Base-by-base conservation (phyloP, 176 grass and related monocot genomes). In the Metroxylon sagu region DNA sequence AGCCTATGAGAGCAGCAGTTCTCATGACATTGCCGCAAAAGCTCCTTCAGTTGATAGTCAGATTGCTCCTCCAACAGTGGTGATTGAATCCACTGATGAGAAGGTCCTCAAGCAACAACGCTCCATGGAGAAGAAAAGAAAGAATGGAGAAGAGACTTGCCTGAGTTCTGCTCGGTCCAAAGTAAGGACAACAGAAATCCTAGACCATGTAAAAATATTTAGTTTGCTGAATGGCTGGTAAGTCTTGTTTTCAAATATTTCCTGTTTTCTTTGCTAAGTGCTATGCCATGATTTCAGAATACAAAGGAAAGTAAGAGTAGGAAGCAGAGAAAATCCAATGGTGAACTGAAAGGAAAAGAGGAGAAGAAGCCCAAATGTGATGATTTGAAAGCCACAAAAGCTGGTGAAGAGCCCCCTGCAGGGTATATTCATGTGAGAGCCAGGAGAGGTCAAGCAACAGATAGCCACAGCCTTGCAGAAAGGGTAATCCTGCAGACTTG, bases 351-450 rank as follows among this genome's bases (percentile, higher is more conserved):
- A 58, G 50, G 39, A 43, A 23, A 19, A 57, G 78, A 63, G 27
- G 18, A 57, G 29, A 64, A 30, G 71, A 70, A 62, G 29, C 16
- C 56, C 26, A 70, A 62, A 64, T 50, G 25, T 31, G 64, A 53
- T 19, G 16, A 54, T 21, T 29, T 29, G 10, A 71, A 52, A 5
- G 25, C 56, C 8, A 55, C 35, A 12, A 10, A 43, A 10, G 35
- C 35, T 43, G 35, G 56, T 55, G 58, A 61, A 17, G 56, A 27
- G 54, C 68, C 17, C 62, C 48, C 25, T 39, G 26, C 49, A 29
- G 77, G 61, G 64, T 80, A 64, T 58, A 64, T 79, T 60, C 76
- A 79, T 61, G 76, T 79, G 3, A 67, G 76, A 53, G 68, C 76
- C 28, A 67, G 69, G 62, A 79, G 76, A 67, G 76, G 76, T 29